A percentile compares a stretch with the other conserved stretches of the same genome.
Evolutionary conservation across 257 asterid species (phyloP).

Genomic region (Gardenia jasminoides): DNA sequence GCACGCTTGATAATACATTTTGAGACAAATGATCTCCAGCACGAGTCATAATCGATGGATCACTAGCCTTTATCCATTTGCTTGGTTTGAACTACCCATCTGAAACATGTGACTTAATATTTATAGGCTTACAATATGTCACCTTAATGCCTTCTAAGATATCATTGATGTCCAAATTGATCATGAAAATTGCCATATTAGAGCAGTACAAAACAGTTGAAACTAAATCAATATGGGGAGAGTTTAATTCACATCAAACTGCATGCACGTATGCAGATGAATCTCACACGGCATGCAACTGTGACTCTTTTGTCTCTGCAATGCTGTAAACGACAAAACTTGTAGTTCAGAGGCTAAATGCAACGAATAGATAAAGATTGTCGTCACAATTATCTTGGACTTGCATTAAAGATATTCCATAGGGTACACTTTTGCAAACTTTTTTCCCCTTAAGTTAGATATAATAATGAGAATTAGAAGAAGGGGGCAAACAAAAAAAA

Average conservation of each 20-base stretch:
- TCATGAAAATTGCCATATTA: no score
- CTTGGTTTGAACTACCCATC: neutral
- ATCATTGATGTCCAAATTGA: neutral
- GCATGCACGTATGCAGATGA: neutral
- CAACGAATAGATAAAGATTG: neutral
- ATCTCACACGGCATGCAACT: neutral
- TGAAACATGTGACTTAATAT: neutral
- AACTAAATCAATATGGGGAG: neutral
- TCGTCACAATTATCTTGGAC: neutral
- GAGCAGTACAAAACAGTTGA: neutral
- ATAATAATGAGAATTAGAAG: constrained; percentile 4
- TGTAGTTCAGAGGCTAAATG: neutral
- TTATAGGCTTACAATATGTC: neutral
- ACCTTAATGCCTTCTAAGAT: no score
- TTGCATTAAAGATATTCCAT: constrained; percentile 1
- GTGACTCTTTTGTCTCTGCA: neutral
- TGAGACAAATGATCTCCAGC: neutral
- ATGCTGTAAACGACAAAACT: neutral
- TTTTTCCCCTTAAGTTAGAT: neutral
- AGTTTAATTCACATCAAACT: neutral
- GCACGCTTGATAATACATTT: neutral
- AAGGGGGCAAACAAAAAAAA: neutral
- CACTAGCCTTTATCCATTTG: neutral
- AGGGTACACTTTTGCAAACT: neutral
- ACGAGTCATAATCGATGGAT: constrained; percentile 1